Base-by-base conservation (phyloP, 2,329 filamentous ascomycete species). In the Cryoendolithus antarcticus region DNA sequence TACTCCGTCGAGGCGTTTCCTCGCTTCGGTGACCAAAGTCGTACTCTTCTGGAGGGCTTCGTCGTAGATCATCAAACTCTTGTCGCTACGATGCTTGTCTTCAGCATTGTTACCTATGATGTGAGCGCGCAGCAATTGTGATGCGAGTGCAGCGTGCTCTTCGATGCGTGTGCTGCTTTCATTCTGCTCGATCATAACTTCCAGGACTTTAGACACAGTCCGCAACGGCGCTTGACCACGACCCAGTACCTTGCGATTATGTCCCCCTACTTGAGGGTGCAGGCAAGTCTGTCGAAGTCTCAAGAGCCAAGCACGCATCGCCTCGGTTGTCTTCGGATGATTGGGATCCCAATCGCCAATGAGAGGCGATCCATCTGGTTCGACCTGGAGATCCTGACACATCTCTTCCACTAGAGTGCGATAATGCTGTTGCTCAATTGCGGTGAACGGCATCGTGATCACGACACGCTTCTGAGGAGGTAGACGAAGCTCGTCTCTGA, bases 401-500 rank as follows among this genome's bases (percentile, higher is more conserved):
- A 94, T 86, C 44, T 83, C 69, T 35, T 77, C 71, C 54, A 89
- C 86, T 2, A 93, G 60, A 5, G 77, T 74, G 32, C 73, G 70
- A 53, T 96, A 96, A 53, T 93, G 78, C 54, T 95, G 85, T 54
- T 95, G 84, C 56, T 96, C 91, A 8, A 96, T 75, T 0, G 84
- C 76, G 0, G 82, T 91, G 53, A 96, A 93, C 0, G 91, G 86
- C 57, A 94, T 78, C 1, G 82, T 91, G 42, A 96, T 84, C 8
- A 93, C 80, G 45, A 86, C 79, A 7, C 91, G 77, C 53, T 82
- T 88, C 55, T 98, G 91, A 1, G 76, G 69, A 7, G 91, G 91
- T 8, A 98, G 61, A 2, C 69, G 67, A 30, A 96, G 70, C 52
- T 98, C 88, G 42, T 82, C 70, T 30, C 86, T 74, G 6, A 96